phyloP scores from a whole-genome alignment of 2,329 filamentous ascomycete species.

The Botryosphaeria agaves region DNA sequence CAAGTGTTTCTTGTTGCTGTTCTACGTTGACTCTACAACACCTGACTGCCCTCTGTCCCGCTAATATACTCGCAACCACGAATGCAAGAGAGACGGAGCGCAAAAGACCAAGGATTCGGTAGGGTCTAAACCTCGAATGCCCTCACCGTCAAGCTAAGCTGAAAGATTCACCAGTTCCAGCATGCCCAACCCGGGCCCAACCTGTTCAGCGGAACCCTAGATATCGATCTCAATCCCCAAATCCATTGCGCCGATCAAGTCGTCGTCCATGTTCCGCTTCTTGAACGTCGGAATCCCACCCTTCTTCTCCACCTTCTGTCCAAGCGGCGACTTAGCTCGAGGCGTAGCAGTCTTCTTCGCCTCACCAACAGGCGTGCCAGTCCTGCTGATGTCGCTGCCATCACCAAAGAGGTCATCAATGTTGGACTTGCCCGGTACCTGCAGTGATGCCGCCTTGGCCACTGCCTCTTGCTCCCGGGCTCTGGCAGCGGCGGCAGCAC shows the following conservation, averaged over 20 bases:
- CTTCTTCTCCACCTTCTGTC: conserved; percentile 35
- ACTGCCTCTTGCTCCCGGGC: conserved; percentile 29
- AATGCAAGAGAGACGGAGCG: too few relatives aligned
- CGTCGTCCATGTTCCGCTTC: conserved; percentile 71
- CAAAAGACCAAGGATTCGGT: too few relatives aligned
- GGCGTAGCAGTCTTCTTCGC: conserved; percentile 22
- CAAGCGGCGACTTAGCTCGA: conserved; percentile 18
- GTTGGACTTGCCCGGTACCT: conserved; percentile 9
- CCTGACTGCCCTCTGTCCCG: too few relatives aligned
- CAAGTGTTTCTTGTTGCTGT: too few relatives aligned
- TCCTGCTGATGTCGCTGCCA: conserved; percentile 24
- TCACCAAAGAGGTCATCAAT: conserved; percentile 29
- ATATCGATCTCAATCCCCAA: conserved; percentile 87
- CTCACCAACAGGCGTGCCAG: conserved; percentile 26
- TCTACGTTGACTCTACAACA: too few relatives aligned
- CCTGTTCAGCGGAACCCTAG: conserved; percentile 16
- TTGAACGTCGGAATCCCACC: conserved; percentile 48
- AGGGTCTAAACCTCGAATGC: too few relatives aligned
- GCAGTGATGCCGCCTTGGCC: conserved; percentile 17
- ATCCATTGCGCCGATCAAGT: conserved; percentile 79
- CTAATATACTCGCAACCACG: too few relatives aligned
- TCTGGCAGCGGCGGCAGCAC: conserved; percentile 38
- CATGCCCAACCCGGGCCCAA: not conserved
- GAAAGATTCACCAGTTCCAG: too few relatives aligned
- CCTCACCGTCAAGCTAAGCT: too few relatives aligned